These are phyloP conservation scores for Aegilops umbellulata DNA, from an alignment of 176 grass and related monocot species.

Conservation along the genomic window DNA sequence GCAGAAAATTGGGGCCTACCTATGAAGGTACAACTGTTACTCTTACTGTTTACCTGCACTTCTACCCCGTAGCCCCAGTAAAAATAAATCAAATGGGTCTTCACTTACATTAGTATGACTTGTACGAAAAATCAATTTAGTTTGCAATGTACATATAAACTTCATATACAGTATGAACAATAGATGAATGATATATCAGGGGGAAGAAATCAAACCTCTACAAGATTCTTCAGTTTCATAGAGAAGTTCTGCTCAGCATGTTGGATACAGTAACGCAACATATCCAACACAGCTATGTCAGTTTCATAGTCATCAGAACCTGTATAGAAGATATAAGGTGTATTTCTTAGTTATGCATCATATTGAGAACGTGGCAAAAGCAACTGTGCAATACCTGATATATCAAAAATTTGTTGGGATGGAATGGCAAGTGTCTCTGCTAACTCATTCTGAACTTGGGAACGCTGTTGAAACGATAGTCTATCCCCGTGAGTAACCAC, in stretches of 20 bases:
- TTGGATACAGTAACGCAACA: slow-evolving; percentile 61
- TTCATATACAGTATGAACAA: not conserved
- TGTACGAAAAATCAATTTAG: too few relatives aligned
- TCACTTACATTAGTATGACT: not conserved
- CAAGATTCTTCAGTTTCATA: slow-evolving; percentile 40
- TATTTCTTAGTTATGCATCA: not conserved
- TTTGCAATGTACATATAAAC: not conserved
- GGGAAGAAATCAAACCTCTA: slow-evolving; percentile 50
- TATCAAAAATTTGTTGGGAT: slow-evolving; percentile 61
- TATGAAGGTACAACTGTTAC: not conserved
- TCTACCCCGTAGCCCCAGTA: not conserved
- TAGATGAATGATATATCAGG: not conserved
- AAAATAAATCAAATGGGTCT: not conserved
- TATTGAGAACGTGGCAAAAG: not conserved
- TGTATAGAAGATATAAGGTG: slow-evolving; percentile 31
- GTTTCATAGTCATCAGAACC: slow-evolving; percentile 48
- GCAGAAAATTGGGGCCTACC: not conserved
- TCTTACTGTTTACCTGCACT: not conserved
- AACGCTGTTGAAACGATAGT: slow-evolving; percentile 37
- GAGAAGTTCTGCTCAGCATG: slow-evolving; percentile 65
- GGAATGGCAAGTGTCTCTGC: slow-evolving; percentile 54
- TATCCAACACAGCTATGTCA: slow-evolving; percentile 57
- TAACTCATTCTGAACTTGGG: slow-evolving; percentile 38
- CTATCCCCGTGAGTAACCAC: slow-evolving; percentile 62
- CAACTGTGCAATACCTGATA: slow-evolving; percentile 41